Evolutionary conservation across 78 protist species (phyloP).

Genomic region (Thecamonas trahens): DNA sequence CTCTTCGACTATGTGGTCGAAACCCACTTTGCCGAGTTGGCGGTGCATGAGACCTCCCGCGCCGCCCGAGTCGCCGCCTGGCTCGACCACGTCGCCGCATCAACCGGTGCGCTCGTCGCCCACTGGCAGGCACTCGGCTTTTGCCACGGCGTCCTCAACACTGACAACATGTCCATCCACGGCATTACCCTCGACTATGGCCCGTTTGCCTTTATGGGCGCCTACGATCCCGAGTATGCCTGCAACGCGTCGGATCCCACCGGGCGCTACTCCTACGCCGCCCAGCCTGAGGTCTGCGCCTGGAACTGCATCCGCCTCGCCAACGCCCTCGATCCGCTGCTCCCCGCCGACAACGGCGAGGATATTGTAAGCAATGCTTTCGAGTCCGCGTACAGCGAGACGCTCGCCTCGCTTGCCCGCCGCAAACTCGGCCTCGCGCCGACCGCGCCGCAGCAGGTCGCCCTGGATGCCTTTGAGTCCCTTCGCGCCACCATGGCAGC

Average conservation of each 20-base stretch:
- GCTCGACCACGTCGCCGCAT: constrained; percentile 10
- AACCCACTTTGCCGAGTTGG: constrained; percentile 3
- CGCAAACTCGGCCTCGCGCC: background rate
- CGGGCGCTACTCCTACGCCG: constrained; percentile 30
- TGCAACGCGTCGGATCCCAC: constrained; percentile 30
- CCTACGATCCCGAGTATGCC: background rate
- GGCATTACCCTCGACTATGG: constrained; percentile 83
- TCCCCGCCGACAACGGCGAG: background rate
- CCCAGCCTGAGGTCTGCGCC: constrained; percentile 17
- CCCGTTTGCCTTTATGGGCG: constrained; percentile 66
- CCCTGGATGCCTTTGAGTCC: background rate
- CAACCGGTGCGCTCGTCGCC: constrained; percentile 61
- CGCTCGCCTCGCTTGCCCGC: background rate
- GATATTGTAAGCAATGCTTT: background rate
- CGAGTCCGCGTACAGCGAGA: background rate
- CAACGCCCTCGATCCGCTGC: background rate
- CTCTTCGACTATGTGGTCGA: constrained; percentile 11
- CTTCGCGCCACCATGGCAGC: too few species aligned
- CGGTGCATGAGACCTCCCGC: background rate
- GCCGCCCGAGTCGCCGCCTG: constrained; percentile 3
- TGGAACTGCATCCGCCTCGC: constrained; percentile 31
- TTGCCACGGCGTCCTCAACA: constrained; percentile 72
- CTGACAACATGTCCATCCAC: constrained; percentile 63
- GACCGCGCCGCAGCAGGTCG: too few species aligned
- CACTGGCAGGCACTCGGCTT: constrained; percentile 68